phyloP scores from a whole-genome alignment of 1,284 basidiomycete genomes.

The Leccinum solheimii region DNA sequence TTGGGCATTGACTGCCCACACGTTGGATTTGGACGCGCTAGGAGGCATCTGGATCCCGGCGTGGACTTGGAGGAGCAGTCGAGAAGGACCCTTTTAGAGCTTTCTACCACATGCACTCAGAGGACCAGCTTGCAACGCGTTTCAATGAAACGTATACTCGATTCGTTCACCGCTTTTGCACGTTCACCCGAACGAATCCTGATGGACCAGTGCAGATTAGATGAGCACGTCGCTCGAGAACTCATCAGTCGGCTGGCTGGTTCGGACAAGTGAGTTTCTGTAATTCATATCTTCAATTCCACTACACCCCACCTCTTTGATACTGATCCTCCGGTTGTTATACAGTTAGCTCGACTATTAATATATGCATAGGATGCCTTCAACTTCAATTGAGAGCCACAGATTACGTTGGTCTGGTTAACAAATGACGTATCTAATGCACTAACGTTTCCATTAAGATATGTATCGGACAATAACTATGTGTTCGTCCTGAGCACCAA shows the following conservation, averaged over 20 bases:
- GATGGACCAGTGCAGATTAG: conserved; percentile 24
- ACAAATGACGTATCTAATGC: not conserved
- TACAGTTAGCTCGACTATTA: not conserved
- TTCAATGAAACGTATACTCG: conserved; percentile 12
- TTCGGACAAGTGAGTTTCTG: conserved; percentile 1
- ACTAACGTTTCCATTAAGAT: not conserved
- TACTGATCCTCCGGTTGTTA: not conserved
- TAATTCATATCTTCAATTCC: not conserved
- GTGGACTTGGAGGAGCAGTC: conserved; percentile 5
- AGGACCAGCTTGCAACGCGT: conserved; percentile 5
- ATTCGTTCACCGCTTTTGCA: conserved; percentile 10
- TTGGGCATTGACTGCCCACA: conserved; percentile 32
- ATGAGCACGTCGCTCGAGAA: conserved; percentile 23
- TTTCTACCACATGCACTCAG: conserved; percentile 16
- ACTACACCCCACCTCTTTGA: not conserved
- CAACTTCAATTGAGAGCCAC: not conserved
- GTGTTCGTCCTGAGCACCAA: not conserved
- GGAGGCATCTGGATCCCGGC: not conserved
- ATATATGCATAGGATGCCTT: not conserved
- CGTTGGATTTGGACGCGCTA: conserved; percentile 33
- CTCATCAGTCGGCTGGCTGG: conserved; percentile 19
- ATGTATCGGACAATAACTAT: not conserved
- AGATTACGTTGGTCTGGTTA: not conserved
- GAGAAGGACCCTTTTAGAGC: conserved; percentile 21
- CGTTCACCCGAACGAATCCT: conserved; percentile 18